Conservation (phyloP, 805 yeast species). For the Ogataea sp. region DNA sequence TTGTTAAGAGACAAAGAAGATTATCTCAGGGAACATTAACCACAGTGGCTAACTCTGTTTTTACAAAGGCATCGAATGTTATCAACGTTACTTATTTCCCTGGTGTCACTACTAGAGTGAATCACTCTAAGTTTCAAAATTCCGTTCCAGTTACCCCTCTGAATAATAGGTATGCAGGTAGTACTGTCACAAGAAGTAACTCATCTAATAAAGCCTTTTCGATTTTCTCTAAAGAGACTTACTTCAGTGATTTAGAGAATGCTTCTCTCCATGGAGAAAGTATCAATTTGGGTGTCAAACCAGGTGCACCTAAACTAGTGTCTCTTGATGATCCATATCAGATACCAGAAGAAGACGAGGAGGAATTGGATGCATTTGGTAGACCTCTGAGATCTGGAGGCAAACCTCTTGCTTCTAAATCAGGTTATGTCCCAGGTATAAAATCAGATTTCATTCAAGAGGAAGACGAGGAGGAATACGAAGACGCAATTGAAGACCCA, state of each 20-base stretch:
- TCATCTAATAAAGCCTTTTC: slow-evolving; percentile 16
- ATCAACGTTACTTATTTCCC: slow-evolving; percentile 92
- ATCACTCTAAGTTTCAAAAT: neutral
- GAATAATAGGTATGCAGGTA: no score
- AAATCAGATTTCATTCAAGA: slow-evolving; percentile 13
- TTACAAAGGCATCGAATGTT: slow-evolving; percentile 78
- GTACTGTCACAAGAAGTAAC: neutral
- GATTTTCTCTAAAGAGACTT: slow-evolving; percentile 24
- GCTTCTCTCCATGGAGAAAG: slow-evolving; percentile 25
- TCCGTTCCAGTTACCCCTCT: no score
- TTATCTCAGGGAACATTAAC: slow-evolving; percentile 21
- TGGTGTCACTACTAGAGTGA: slow-evolving; percentile 67
- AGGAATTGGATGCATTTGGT: neutral
- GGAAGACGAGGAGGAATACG: slow-evolving; percentile 9
- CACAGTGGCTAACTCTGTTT: slow-evolving; percentile 50
- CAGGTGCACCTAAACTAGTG: slow-evolving; percentile 18
- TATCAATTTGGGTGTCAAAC: slow-evolving; percentile 16
- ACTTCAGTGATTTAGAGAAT: slow-evolving; percentile 23
- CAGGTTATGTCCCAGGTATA: slow-evolving; percentile 16
- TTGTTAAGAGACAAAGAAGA: slow-evolving; percentile 12
- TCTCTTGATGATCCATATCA: slow-evolving; percentile 18
- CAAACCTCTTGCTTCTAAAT: slow-evolving; percentile 8
- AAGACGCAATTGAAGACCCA: slow-evolving; percentile 4
- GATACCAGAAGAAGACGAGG: slow-evolving; percentile 12
- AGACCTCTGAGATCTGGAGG: neutral